Evolutionary conservation across 257 asterid species (phyloP).

Genomic region (Thymus mandschuricus): DNA sequence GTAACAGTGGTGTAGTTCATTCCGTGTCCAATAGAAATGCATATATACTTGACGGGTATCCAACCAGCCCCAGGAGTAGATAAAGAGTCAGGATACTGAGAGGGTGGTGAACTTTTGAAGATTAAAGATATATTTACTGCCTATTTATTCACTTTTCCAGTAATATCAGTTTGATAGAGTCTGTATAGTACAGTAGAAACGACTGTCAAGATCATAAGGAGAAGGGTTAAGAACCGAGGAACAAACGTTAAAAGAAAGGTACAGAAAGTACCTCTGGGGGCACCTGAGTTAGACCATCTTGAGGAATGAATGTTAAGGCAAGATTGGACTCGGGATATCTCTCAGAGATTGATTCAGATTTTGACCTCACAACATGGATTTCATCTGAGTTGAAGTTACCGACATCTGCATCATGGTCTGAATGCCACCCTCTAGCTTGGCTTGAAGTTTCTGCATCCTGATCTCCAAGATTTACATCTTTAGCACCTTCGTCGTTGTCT

Average conservation of each 20-base stretch:
- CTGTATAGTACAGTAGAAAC: slow-evolving; percentile 8
- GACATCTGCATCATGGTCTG: slow-evolving; percentile 67
- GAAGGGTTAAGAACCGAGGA: not conserved
- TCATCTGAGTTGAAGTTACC: slow-evolving; percentile 49
- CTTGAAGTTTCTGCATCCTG: slow-evolving; percentile 50
- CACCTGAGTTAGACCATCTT: slow-evolving; percentile 65
- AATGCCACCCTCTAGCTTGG: slow-evolving; percentile 61
- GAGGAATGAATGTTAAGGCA: slow-evolving; percentile 58
- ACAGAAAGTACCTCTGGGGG: slow-evolving; percentile 86
- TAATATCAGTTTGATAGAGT: slow-evolving; percentile 2
- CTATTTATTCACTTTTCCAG: slow-evolving; percentile 14
- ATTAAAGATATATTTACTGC: slow-evolving; percentile 9
- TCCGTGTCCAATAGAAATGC: not conserved
- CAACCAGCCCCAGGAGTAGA: slow-evolving; percentile 12
- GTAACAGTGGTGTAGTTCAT: slow-evolving; percentile 6
- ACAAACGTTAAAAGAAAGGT: slow-evolving; percentile 25
- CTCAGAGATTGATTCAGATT: slow-evolving; percentile 45
- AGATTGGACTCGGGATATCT: slow-evolving; percentile 54
- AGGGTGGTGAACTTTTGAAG: slow-evolving; percentile 25
- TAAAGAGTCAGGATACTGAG: slow-evolving; percentile 27
- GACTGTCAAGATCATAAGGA: slow-evolving; percentile 14
- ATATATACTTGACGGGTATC: not conserved
- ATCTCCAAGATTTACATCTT: slow-evolving; percentile 58
- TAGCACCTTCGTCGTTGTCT: slow-evolving; percentile 79
- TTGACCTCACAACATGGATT: slow-evolving; percentile 41